Percentiles rank a stretch among this genome's conserved stretches.
These are phyloP conservation scores for Chaetomium olivaceum DNA, from an alignment of 2,329 filamentous ascomycete species.

Conservation along the genomic window DNA sequence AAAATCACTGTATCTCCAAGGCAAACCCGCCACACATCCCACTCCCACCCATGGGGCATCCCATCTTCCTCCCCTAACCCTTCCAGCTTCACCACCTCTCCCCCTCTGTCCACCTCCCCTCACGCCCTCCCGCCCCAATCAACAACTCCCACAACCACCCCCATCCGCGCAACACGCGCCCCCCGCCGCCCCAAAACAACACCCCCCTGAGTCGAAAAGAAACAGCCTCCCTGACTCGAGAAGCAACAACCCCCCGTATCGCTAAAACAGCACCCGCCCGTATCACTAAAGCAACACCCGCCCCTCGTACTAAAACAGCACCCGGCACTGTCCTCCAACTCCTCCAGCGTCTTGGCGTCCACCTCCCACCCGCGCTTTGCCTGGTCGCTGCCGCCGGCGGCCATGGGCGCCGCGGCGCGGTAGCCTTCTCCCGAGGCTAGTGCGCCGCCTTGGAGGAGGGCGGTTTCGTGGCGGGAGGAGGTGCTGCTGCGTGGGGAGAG, in stretches of 20 bases:
- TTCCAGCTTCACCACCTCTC: no score
- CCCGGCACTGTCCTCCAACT: slow-evolving; percentile 5
- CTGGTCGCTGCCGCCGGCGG: not conserved
- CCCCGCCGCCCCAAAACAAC: slow-evolving; percentile 4
- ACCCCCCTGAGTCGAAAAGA: slow-evolving; percentile 26
- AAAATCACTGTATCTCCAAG: no score
- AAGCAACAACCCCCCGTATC: slow-evolving; percentile 4
- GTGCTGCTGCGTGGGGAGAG: not conserved
- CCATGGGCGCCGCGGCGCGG: not conserved
- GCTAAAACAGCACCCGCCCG: slow-evolving; percentile 26
- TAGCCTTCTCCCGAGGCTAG: not conserved
- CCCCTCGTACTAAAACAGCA: slow-evolving; percentile 20
- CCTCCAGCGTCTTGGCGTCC: not conserved
- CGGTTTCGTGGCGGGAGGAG: not conserved
- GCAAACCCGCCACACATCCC: no score
- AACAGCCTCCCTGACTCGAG: slow-evolving; percentile 24
- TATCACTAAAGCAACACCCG: slow-evolving; percentile 28
- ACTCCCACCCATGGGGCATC: no score
- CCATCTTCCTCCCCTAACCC: no score
- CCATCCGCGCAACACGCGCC: not conserved
- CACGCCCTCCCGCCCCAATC: no score
- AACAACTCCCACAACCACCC: no score
- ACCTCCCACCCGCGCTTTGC: not conserved
- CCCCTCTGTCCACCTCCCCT: no score
- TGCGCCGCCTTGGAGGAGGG: not conserved